phyloP scores from a whole-genome alignment of 2,329 filamentous ascomycete genomes.

The Coniochaeta sp. region DNA sequence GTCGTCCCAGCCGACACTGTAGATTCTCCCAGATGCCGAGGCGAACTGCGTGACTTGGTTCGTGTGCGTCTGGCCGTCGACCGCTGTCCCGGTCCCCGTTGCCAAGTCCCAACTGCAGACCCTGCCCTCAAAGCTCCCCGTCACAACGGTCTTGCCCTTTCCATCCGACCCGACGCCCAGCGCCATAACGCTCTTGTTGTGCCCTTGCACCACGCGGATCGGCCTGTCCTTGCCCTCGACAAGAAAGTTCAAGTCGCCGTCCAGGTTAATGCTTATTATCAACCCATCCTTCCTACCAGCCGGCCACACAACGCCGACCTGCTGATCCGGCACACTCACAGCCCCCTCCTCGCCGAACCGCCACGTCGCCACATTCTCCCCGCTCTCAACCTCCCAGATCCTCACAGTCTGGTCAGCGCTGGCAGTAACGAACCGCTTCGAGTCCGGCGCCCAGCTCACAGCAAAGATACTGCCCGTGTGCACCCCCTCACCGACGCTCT shows the following conservation, averaged over 20 bases:
- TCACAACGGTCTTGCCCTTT: slow-evolving; percentile 64
- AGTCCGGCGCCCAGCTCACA: slow-evolving; percentile 84
- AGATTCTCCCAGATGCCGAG: slow-evolving; percentile 55
- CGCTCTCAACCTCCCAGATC: slow-evolving; percentile 83
- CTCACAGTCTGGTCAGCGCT: slow-evolving; percentile 93
- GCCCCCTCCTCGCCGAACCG: slow-evolving; percentile 67
- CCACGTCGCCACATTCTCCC: slow-evolving; percentile 75
- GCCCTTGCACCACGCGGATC: slow-evolving; percentile 68
- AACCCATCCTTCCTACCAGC: slow-evolving; percentile 74
- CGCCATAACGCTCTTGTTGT: slow-evolving; percentile 86
- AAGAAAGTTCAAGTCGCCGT: slow-evolving; percentile 86
- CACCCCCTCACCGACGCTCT: slow-evolving; percentile 70
- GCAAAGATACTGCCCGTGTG: slow-evolving; percentile 92
- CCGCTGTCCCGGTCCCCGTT: slow-evolving; percentile 58
- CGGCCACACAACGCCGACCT: slow-evolving; percentile 91
- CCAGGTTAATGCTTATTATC: slow-evolving; percentile 82
- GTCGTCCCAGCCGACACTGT: slow-evolving; percentile 92
- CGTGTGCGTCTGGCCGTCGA: slow-evolving; percentile 76
- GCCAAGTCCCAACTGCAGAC: slow-evolving; percentile 77
- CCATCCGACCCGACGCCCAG: slow-evolving; percentile 49
- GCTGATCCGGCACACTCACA: slow-evolving; percentile 72
- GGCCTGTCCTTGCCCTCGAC: slow-evolving; percentile 64
- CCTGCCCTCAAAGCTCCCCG: slow-evolving; percentile 86
- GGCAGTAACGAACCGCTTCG: slow-evolving; percentile 79
- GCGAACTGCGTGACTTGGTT: slow-evolving; percentile 80